Evolutionary conservation across 2,329 filamentous ascomycete species (phyloP).

Genomic region (Xylariomycetidae sp.): DNA sequence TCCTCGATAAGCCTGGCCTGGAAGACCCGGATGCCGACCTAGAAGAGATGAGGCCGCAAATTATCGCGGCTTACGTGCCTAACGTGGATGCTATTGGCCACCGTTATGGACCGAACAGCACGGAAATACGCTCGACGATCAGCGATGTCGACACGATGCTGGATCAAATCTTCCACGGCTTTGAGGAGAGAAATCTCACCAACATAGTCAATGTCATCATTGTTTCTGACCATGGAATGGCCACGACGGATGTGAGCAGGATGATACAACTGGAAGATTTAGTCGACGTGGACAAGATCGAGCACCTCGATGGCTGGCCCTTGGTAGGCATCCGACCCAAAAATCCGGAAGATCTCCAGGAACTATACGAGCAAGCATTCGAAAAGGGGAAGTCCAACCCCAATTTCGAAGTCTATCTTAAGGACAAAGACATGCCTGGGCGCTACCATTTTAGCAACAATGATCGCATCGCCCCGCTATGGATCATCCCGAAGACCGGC

Average conservation of each 20-base stretch:
- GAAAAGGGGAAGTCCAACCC: conserved; percentile 56
- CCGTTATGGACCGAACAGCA: conserved; percentile 88
- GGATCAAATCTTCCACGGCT: conserved; percentile 66
- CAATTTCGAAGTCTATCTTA: conserved; percentile 81
- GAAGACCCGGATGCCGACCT: conserved; percentile 49
- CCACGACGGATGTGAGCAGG: conserved; percentile 75
- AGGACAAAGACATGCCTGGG: conserved; percentile 82
- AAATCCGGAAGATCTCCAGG: conserved; percentile 58
- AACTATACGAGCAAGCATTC: conserved; percentile 59
- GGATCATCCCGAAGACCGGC: conserved; percentile 87
- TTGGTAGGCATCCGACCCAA: conserved; percentile 83
- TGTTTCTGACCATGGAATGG: conserved; percentile 99
- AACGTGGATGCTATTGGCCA: conserved; percentile 88
- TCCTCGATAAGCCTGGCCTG: conserved; percentile 76
- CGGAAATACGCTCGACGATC: conserved; percentile 79
- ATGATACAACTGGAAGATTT: conserved; percentile 88
- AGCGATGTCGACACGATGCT: conserved; percentile 78
- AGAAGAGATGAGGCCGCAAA: conserved; percentile 67
- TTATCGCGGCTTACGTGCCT: conserved; percentile 93
- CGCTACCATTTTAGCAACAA: conserved; percentile 90
- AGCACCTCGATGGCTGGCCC: conserved; percentile 91
- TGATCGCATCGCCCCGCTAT: conserved; percentile 85
- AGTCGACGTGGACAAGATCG: conserved; percentile 70
- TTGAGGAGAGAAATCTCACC: conserved; percentile 79
- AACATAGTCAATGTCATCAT: conserved; percentile 88